Base-by-base conservation (phyloP, 2,329 filamentous ascomycete species). In the Biscogniauxia marginata region DNA sequence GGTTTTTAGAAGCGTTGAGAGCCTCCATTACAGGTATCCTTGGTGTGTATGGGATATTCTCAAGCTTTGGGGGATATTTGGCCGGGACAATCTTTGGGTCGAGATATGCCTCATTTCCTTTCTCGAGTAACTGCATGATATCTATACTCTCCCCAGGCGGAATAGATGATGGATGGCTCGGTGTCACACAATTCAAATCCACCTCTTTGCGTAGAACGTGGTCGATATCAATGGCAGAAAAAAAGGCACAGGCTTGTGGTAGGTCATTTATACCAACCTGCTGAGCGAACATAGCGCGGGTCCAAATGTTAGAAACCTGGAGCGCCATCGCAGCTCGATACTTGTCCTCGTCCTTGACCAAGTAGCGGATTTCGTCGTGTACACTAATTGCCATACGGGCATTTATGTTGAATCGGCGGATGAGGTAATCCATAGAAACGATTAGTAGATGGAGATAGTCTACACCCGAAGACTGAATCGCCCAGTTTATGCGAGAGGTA, bases 401-500 rank as follows among this genome's bases (percentile, higher is more conserved):
- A 53, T 90, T 75, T 58, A 99, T 85, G 66, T 90, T 93, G 78
- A 89, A 99, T 4, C 88, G 89, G 1, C 91, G 85, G 52, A 88
- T 87, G 3, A 99, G 82, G 69, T 96, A 96, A 70, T 98, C 93
- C 96, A 99, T 99, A 13, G 86, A 82, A 2, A 98, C 85, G 61
- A 99, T 91, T 18, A 99, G 82, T 4, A 99, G 85, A 69, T 99
- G 95, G 1, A 99, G 83, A 72, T 99, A 99, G 73, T 99, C 96
- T 3, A 98, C 93, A 4, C 96, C 95, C 0, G 91, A 96, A 0
- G 93, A 97, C 69, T 99, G 95, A 65, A 99, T 98, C 3, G 95
- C 95, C 95, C 95, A 99, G 71, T 99, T 99, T 75, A 99, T 98
- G 30, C 96, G 88, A 18, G 90, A 96, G 1, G 95, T 97, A 77